Conservation (phyloP, 768 basidiomycete species). For the Leccinum boreale region DNA sequence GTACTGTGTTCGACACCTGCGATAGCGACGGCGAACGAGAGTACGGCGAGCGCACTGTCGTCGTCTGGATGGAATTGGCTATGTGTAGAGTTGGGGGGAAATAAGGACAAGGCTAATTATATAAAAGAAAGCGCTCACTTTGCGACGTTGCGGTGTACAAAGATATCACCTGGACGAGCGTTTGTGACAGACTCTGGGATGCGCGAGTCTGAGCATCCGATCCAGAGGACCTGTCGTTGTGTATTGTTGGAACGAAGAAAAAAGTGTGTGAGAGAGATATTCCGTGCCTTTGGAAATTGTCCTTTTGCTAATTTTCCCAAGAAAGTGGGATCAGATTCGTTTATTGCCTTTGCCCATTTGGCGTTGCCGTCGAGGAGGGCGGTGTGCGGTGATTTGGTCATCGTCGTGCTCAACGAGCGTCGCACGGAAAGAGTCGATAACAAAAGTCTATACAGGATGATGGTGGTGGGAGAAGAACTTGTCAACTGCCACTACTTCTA, state of each 20-base stretch:
- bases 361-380: slow-evolving; percentile 51
- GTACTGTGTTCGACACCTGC: slow-evolving; percentile 77
- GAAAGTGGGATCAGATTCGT: slow-evolving; percentile 55
- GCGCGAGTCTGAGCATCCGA: slow-evolving; percentile 84
- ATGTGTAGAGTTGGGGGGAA: background rate
- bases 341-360: slow-evolving; percentile 67
- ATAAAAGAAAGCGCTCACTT: slow-evolving; percentile 49
- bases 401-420: background rate
- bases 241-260: background rate
- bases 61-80: slow-evolving; percentile 78
- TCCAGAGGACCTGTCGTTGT: slow-evolving; percentile 62
- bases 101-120: no score
- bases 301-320: slow-evolving; percentile 58
- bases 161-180: slow-evolving; percentile 79
- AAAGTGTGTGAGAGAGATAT: no score
- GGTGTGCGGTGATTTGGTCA: slow-evolving; percentile 3
- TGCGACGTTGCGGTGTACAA: slow-evolving; percentile 86
- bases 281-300: slow-evolving; percentile 63
- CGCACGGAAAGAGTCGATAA: background rate
- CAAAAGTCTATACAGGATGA: background rate
- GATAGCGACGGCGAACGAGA: slow-evolving; percentile 68
- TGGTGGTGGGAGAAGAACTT: background rate
- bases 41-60: slow-evolving; percentile 64
- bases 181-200: slow-evolving; percentile 80
- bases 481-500: background rate